Conservation (phyloP, 768 basidiomycete genomes). For the Butyriboletus loyo region DNA sequence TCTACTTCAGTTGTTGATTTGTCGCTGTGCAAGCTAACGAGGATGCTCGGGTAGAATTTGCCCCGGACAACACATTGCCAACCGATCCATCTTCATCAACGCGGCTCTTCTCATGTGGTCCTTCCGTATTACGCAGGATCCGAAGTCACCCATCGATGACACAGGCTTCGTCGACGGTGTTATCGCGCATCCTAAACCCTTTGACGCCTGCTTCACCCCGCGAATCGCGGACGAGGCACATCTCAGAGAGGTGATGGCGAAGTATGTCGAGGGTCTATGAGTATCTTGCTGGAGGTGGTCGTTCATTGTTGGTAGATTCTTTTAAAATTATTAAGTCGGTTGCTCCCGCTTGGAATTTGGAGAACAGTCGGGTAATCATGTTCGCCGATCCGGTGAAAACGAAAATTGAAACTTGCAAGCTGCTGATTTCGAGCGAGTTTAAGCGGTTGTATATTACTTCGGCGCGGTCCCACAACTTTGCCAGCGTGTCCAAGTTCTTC, state of each 20-base stretch:
- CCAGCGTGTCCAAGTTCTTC: not conserved
- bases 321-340: not conserved
- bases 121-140: constrained; percentile 54
- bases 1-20: not conserved
- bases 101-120: constrained; percentile 64
- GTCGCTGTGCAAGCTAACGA: not conserved
- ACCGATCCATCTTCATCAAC: constrained; percentile 64
- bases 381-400: not conserved
- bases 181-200: constrained; percentile 62
- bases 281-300: not conserved
- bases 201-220: constrained; percentile 55
- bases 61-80: constrained; percentile 60
- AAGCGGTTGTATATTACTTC: no score
- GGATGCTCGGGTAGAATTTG: constrained; percentile 45
- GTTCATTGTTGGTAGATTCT: no score
- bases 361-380: not conserved
- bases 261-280: constrained; percentile 21
- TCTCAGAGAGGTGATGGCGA: constrained; percentile 27
- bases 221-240: constrained; percentile 30
- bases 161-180: constrained; percentile 62
- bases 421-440: not conserved
- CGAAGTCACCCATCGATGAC: constrained; percentile 53
- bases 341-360: no score
- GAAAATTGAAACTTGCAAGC: not conserved
- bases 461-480: no score